Base-by-base conservation (phyloP, 2,329 filamentous ascomycete species). In the Coniella lustricola region DNA sequence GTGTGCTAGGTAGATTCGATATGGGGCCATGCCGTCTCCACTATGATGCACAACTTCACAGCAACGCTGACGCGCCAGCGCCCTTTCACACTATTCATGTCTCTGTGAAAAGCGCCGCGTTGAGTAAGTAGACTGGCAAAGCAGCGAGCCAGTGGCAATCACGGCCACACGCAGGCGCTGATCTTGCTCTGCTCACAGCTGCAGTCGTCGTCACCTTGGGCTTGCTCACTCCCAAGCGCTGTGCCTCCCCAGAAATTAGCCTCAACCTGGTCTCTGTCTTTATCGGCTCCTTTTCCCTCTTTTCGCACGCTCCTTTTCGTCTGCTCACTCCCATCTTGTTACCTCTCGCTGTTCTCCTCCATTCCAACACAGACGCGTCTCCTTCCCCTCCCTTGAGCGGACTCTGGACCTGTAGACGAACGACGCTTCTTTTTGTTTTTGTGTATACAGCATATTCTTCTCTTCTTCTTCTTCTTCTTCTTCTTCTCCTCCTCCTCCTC, bases 401-500 rank as follows among this genome's bases (percentile, higher is more conserved):
- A 5, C 5, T 5, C 25, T 29, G 5, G 25, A 29, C 5, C 25
- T 29, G 5, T 29, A 29, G 5, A 29, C 5, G n/a, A n/a, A 10
- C 25, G 25, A 29, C 5, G 25, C 25, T 10, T 29, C 10, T 29
- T 29, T 29, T 29, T 29, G 25, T 29, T 29, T 29, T 10, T 5
- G 25, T 29, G 25, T 29, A 29, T 29, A 29, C 29, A 16, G 12
- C 3, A 17, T 14, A 13, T 42, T 31, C 4, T 21, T 20, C 10
- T 18, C 18, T 22, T 42, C 16, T 3, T 25, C 16, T 12, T 31
- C 17, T 25, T 42, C 40, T 42, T 31, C 33, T 18, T 17, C 22
- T 38, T 39, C 20, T 41, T 33, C 29, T 33, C 14, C 32, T 29
- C 12, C 34, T 25, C 16, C 46, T 52, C 44, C 50, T 52, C 44